phyloP scores from a whole-genome alignment of 495 filamentous ascomycete genomes.

The Beverwykella pulmonaria region DNA sequence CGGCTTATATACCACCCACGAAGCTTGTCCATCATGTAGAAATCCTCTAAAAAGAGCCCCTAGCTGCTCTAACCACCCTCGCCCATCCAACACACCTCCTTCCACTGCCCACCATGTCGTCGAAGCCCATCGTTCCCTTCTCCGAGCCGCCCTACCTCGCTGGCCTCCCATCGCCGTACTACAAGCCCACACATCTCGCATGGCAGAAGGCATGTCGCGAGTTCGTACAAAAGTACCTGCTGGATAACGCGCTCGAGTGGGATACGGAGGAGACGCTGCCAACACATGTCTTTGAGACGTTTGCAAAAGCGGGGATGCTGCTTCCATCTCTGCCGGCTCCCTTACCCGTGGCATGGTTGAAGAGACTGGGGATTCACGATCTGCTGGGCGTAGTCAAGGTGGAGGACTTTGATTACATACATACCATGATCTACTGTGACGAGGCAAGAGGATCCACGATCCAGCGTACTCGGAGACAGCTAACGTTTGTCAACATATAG shows the following conservation, averaged over 20 bases:
- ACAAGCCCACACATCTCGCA: slow-evolving; percentile 60
- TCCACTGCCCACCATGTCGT: slow-evolving; percentile 19
- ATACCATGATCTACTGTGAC: slow-evolving; percentile 68
- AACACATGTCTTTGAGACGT: slow-evolving; percentile 61
- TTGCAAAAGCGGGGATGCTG: slow-evolving; percentile 55
- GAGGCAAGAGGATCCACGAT: slow-evolving; percentile 49
- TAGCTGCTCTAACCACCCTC: not conserved
- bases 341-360: slow-evolving; percentile 67
- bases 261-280: slow-evolving; percentile 65
- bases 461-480: not conserved
- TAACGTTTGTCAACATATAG: slow-evolving; percentile 43
- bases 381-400: slow-evolving; percentile 68
- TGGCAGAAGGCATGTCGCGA: slow-evolving; percentile 71
- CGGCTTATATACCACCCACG: slow-evolving; percentile 3
- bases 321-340: slow-evolving; percentile 67
- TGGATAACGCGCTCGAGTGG: slow-evolving; percentile 66
- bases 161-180: slow-evolving; percentile 71
- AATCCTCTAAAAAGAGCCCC: not conserved
- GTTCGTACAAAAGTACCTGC: slow-evolving; percentile 63
- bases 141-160: slow-evolving; percentile 72
- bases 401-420: slow-evolving; percentile 74
- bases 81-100: not conserved
- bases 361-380: slow-evolving; percentile 63
- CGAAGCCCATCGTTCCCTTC: slow-evolving; percentile 59
- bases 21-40: slow-evolving; percentile 3